These are phyloP conservation scores for Suillus subluteus DNA, from an alignment of 768 basidiomycete species.

Conservation along the genomic window DNA sequence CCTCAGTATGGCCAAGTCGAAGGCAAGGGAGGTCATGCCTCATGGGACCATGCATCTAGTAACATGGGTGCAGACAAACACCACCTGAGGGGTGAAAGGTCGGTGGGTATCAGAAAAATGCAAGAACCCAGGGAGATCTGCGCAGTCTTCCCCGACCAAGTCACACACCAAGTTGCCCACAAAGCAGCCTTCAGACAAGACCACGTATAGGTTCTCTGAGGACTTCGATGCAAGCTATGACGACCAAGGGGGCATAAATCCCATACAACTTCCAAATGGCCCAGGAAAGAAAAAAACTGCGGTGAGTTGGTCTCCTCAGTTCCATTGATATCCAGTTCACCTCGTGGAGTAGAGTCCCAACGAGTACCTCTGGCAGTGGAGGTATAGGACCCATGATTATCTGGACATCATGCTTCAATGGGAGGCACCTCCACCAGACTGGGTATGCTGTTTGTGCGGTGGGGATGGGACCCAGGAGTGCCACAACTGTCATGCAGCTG, in stretches of 20 bases:
- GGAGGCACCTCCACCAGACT: too few relatives aligned
- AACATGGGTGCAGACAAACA: neutral
- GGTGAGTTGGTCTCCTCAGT: too few relatives aligned
- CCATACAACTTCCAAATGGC: neutral
- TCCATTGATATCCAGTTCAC: too few relatives aligned
- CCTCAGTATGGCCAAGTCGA: neutral
- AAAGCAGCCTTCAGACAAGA: neutral
- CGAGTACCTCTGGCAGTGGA: too few relatives aligned
- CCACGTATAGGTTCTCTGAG: neutral
- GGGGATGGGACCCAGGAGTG: neutral
- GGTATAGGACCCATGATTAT: too few relatives aligned
- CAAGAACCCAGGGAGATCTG: neutral
- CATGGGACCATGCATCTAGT: neutral
- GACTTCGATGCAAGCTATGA: neutral
- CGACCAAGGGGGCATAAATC: neutral
- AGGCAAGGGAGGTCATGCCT: neutral
- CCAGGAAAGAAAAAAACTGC: too few relatives aligned
- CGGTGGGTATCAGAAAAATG: neutral
- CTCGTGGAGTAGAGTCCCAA: too few relatives aligned
- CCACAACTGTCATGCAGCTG: neutral
- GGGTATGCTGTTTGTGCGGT: neutral
- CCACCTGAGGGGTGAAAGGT: neutral
- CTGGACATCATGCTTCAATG: too few relatives aligned
- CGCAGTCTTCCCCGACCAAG: neutral
- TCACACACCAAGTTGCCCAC: neutral